Percentiles rank a stretch among this genome's conserved stretches.
phyloP scores from a whole-genome alignment of 1,139 yeast genomes.

The Blastobotrys raffinosifermentans region DNA sequence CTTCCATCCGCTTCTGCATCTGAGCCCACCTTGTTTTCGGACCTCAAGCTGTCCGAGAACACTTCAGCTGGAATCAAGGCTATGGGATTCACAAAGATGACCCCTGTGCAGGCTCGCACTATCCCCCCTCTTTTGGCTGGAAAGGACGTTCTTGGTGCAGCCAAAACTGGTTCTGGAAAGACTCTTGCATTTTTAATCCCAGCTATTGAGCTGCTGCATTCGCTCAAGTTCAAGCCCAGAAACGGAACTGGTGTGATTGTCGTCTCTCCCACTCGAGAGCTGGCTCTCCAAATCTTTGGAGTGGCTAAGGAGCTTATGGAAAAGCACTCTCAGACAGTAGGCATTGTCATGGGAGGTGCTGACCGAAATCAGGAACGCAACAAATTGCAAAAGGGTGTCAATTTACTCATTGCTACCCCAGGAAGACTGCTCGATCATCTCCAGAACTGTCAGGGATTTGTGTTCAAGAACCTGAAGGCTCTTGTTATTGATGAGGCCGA shows the following conservation, averaged over 20 bases:
- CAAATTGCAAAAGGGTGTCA: slow-evolving; percentile 88
- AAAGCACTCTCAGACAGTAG: slow-evolving; percentile 87
- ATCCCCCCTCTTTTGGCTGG: slow-evolving; percentile 95
- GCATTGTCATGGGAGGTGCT: slow-evolving; percentile 97
- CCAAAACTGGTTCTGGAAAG: slow-evolving; percentile 97
- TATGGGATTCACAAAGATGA: slow-evolving; percentile 89
- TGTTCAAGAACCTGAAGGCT: slow-evolving; percentile 90
- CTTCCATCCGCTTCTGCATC: slow-evolving; percentile 21
- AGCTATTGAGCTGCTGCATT: slow-evolving; percentile 84
- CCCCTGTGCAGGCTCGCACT: slow-evolving; percentile 88
- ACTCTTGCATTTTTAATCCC: slow-evolving; percentile 91
- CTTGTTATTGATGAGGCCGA: slow-evolving; percentile 96
- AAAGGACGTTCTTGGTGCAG: slow-evolving; percentile 93
- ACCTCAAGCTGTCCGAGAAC: slow-evolving; percentile 70
- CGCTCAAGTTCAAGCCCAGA: slow-evolving; percentile 84
- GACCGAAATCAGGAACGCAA: slow-evolving; percentile 97
- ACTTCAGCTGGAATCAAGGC: slow-evolving; percentile 65
- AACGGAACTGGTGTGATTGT: slow-evolving; percentile 88
- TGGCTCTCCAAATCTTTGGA: slow-evolving; percentile 94
- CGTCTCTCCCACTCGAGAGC: slow-evolving; percentile 83
- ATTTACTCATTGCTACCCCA: slow-evolving; percentile 91
- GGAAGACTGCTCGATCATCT: slow-evolving; percentile 94
- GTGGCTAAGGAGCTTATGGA: slow-evolving; percentile 87
- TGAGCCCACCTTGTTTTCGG: slow-evolving; percentile 36
- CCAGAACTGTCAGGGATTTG: slow-evolving; percentile 91